Evolutionary conservation across 2,329 filamentous ascomycete species (phyloP), one percentile per base, ranked within the genome.

Genomic region (Huntiella moniliformis): DNA sequence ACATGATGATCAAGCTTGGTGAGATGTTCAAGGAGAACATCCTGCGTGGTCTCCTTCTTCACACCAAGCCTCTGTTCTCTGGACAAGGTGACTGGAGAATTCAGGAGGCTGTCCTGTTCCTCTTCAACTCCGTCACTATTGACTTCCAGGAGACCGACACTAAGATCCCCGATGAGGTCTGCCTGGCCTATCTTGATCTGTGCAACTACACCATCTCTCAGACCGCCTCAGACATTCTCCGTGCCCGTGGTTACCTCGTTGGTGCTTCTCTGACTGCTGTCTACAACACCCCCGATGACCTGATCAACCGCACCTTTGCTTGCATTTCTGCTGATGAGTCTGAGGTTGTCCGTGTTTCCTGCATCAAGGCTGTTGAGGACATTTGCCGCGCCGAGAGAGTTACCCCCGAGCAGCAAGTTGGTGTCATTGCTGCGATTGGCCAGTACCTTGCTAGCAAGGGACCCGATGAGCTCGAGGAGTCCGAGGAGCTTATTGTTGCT

Each of bases 341-440:
- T 0, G 87, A 95, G 58, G 77, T 96, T 33, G 88, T 96, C 38
- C 84, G 91, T 59, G 87, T 94, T 13, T 79, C 88, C 15, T 93
- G 85, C 56, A 81, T 96, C 55, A 87, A 88, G 58, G 80, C 85
- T 1, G 63, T 94, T 33, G 85, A 95, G 55, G 70, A 71, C 12
- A 71, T 77, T 48, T 67, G 77, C 44, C 67, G 63, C 50, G 67
- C 69, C 59, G 58, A 70, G 61, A 56, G 67, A 66, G 63, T 71
- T 2, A 56, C 63, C 5, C 55, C 59, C 5, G 70, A 74, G 48
- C 67, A 65, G 39, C 86, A 94, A 57, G 54, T 67, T 1, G 63
- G 67, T 15, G 68, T 81, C 48, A 67, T 77, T 42, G 67, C 63
- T n/a, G 71, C 77, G 8, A 71, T 82, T 51, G 73, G 76, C 44